These are phyloP conservation scores for Phellopilus nigrolimitatus DNA, from an alignment of 1,284 basidiomycete species.

Conservation along the genomic window DNA sequence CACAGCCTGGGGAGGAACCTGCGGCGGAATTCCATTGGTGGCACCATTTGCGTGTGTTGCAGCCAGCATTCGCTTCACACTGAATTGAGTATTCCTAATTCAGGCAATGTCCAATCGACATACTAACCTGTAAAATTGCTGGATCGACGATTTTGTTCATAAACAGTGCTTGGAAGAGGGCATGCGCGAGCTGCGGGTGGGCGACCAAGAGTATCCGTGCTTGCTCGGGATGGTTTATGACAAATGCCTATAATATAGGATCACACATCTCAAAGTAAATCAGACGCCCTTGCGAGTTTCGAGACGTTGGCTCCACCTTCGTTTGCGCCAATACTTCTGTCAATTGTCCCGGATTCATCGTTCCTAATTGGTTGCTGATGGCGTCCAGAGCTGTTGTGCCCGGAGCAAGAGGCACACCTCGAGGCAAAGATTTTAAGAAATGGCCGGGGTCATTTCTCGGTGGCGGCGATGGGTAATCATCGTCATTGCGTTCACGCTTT, in stretches of 20 bases:
- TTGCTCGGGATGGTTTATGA: constrained; percentile 88
- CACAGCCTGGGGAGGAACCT: constrained; percentile 25
- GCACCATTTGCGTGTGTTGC: constrained; percentile 32
- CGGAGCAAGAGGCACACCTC: constrained; percentile 72
- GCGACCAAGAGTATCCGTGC: constrained; percentile 74
- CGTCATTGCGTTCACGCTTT: constrained; percentile 28
- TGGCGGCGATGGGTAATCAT: constrained; percentile 26
- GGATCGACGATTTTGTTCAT: constrained; percentile 94
- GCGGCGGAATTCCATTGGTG: constrained; percentile 24
- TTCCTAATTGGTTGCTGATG: constrained; percentile 85
- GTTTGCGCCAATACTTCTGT: constrained; percentile 96
- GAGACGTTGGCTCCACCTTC: constrained; percentile 62
- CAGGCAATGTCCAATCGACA: constrained; percentile 16
- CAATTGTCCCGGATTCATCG: constrained; percentile 79
- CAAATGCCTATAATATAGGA: constrained; percentile 60
- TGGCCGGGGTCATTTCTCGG: constrained; percentile 37
- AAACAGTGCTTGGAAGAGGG: constrained; percentile 92
- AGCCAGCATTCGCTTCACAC: constrained; percentile 54
- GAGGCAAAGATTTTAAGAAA: constrained; percentile 67
- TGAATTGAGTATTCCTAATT: neutral
- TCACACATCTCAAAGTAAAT: constrained; percentile 11
- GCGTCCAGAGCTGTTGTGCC: constrained; percentile 79
- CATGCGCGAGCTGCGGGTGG: constrained; percentile 94
- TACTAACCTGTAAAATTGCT: constrained; percentile 65
- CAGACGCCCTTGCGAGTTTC: neutral